Evolutionary conservation across 768 basidiomycete species (phyloP).

Genomic region (Amyloporia xantha): DNA sequence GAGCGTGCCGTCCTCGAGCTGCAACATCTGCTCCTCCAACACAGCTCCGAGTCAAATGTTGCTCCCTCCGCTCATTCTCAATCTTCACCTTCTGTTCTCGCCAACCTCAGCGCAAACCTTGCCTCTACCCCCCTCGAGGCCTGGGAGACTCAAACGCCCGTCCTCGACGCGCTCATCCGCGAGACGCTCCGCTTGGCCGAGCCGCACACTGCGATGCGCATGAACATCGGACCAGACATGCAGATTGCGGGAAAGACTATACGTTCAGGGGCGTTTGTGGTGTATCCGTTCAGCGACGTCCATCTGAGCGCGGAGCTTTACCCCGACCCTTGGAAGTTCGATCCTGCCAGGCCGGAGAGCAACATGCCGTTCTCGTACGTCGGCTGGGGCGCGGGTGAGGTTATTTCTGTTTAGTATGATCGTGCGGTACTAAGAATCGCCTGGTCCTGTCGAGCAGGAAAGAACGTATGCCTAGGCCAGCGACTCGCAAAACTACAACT

Average conservation of each 20-base stretch:
- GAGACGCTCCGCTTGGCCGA: constrained; percentile 76
- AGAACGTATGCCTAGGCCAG: constrained; percentile 64
- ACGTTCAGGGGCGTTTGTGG: constrained; percentile 67
- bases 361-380: constrained; percentile 55
- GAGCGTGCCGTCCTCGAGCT: constrained; percentile 55
- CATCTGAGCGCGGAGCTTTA: constrained; percentile 70
- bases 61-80: not conserved
- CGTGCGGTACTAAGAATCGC: constrained; percentile 2
- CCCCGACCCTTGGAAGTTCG: constrained; percentile 72
- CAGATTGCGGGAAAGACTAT: constrained; percentile 64
- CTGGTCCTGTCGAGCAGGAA: constrained; percentile 37
- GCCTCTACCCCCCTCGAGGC: constrained; percentile 56
- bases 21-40: constrained; percentile 43
- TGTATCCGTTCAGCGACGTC: constrained; percentile 77
- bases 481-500: constrained; percentile 70
- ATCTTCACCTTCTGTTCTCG: constrained; percentile 10
- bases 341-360: constrained; percentile 46
- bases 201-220: constrained; percentile 76
- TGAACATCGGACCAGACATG: constrained; percentile 67
- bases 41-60: constrained; percentile 13
- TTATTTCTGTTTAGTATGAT: constrained; percentile 1
- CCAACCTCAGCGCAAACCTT: constrained; percentile 40
- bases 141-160: constrained; percentile 66
- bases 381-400: constrained; percentile 76
- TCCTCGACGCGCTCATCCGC: constrained; percentile 65